Evolutionary conservation across 2,329 filamentous ascomycete species (phyloP).

Genomic region (Clonostachys rhizophaga): DNA sequence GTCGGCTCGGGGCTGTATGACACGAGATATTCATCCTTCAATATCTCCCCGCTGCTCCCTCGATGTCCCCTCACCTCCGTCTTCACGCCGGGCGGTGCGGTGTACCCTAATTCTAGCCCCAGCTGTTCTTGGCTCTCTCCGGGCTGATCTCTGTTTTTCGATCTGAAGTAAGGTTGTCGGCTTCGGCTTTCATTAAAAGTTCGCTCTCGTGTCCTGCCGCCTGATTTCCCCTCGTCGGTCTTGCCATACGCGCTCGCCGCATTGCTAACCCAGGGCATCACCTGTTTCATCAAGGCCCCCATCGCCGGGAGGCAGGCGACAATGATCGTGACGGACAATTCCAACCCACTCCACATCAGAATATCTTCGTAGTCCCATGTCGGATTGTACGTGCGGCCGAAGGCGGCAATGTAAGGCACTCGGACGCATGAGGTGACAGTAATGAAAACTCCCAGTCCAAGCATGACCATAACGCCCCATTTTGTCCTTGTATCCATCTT

Average conservation of each 20-base stretch:
- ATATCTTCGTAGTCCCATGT: constrained; percentile 34
- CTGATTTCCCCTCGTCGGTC: neutral
- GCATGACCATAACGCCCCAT: constrained; percentile 33
- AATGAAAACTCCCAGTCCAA: constrained; percentile 36
- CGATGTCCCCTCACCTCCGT: constrained; percentile 15
- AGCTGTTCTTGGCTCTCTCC: constrained; percentile 11
- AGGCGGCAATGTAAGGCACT: constrained; percentile 23
- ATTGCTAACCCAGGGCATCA: neutral
- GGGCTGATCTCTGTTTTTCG: constrained; percentile 1
- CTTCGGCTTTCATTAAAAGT: no score
- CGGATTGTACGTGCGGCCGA: constrained; percentile 25
- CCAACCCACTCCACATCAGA: constrained; percentile 36
- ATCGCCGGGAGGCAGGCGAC: constrained; percentile 33
- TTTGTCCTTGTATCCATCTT: constrained; percentile 34
- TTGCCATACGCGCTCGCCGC: constrained; percentile 1
- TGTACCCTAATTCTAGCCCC: constrained; percentile 19
- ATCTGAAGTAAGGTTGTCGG: neutral
- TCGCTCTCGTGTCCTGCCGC: no score
- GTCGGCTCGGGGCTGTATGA: no score
- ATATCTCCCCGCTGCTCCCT: neutral
- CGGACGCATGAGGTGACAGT: constrained; percentile 26
- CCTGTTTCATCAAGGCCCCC: constrained; percentile 16
- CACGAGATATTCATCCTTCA: no score
- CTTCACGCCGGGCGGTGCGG: constrained; percentile 17
- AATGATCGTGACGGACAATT: constrained; percentile 32